A percentile compares a stretch with the other conserved stretches of the same genome.
Conservation (phyloP, 1,284 basidiomycete species). For the Moesziomyces antarcticus region DNA sequence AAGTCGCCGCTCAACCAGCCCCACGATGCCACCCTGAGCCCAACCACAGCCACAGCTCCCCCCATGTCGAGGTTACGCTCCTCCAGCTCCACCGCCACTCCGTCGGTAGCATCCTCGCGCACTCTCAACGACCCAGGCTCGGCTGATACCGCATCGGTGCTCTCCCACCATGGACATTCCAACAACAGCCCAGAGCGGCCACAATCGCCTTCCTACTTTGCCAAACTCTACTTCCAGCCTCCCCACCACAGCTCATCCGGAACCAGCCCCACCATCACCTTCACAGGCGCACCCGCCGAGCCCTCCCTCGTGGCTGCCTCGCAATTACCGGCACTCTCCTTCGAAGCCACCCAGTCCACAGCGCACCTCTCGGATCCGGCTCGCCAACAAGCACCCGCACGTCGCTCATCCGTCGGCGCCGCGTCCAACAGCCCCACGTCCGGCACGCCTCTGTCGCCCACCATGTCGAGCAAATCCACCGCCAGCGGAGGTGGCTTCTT, state of each 20-base stretch:
- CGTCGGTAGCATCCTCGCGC: slow-evolving; percentile 3
- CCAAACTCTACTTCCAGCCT: slow-evolving; percentile 37
- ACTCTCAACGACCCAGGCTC: slow-evolving; percentile 19
- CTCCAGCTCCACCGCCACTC: slow-evolving; percentile 10
- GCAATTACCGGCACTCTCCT: slow-evolving; percentile 3
- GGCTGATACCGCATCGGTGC: slow-evolving; percentile 20
- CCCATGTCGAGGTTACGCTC: slow-evolving; percentile 23
- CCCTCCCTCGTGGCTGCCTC: slow-evolving; percentile 6
- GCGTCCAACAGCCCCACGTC: slow-evolving; percentile 12
- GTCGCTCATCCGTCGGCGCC: slow-evolving; percentile 22
- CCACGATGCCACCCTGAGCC: slow-evolving; percentile 2
- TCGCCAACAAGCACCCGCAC: slow-evolving; percentile 1
- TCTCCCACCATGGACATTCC: slow-evolving; percentile 26
- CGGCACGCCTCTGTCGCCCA: slow-evolving; percentile 29
- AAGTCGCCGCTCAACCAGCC: slow-evolving; percentile 12
- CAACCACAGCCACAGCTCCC: slow-evolving; percentile 9
- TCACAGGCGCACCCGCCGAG: slow-evolving; percentile 36
- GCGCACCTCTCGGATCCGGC: slow-evolving; percentile 11
- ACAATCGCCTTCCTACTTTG: slow-evolving; percentile 43
- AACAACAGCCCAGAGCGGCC: slow-evolving; percentile 28
- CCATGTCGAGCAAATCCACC: slow-evolving; percentile 20
- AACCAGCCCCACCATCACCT: slow-evolving; percentile 46
- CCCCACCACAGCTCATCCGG: slow-evolving; percentile 25
- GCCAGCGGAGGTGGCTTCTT: slow-evolving; percentile 39
- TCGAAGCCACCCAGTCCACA: slow-evolving; percentile 8